A percentile compares a stretch with the other conserved stretches of the same genome.
phyloP scores from a whole-genome alignment of 768 basidiomycete genomes.

The Glaciozyma martinii region DNA sequence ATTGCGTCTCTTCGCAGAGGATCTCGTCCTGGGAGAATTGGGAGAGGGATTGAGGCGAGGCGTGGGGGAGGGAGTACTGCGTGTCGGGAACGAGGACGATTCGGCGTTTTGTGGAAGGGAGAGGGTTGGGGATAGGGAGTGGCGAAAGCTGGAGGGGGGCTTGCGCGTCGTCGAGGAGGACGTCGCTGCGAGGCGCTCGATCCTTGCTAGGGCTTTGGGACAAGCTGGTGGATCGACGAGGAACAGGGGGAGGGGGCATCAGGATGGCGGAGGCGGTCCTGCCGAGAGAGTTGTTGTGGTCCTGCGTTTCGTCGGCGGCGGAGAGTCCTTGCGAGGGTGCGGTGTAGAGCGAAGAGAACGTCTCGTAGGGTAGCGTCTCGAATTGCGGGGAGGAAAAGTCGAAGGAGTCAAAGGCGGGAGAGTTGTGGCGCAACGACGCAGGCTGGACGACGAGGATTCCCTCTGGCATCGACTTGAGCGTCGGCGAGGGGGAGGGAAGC shows the following conservation, averaged over 20 bases:
- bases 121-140: not conserved
- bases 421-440: too few species aligned
- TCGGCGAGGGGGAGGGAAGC: too few species aligned
- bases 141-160: not conserved
- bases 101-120: not conserved
- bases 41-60: not conserved
- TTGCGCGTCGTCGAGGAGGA: not conserved
- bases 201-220: not conserved
- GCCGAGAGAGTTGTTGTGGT: not conserved
- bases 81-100: not conserved
- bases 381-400: too few species aligned
- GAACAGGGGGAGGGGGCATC: conserved; percentile 1
- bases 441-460: too few species aligned
- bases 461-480: too few species aligned
- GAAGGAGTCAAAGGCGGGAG: too few species aligned
- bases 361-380: too few species aligned
- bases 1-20: not conserved
- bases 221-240: not conserved
- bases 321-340: too few species aligned
- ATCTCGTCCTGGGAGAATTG: not conserved
- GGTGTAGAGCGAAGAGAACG: not conserved
- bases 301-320: too few species aligned
- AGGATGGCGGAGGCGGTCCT: not conserved
- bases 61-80: not conserved
- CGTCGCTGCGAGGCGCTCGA: not conserved